Conservation (phyloP, 305 asterid genomes). For the Rubia tinctorum region DNA sequence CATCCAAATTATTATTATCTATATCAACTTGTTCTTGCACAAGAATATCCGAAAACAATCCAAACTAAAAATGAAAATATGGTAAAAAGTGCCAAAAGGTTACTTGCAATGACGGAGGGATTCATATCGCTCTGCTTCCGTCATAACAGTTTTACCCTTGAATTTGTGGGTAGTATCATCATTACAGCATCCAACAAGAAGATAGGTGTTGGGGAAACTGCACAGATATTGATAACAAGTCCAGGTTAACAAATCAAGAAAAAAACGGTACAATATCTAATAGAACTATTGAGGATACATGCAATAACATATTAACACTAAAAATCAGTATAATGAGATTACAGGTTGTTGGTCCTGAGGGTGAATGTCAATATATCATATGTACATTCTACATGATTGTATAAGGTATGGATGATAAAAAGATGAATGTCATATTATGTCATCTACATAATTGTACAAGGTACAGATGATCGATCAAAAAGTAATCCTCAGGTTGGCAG, state of each 20-base stretch:
- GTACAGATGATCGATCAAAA: neutral
- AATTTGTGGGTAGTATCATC: constrained; percentile 83
- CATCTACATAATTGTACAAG: neutral
- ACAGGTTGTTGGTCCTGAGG: neutral
- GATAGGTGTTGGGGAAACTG: constrained; percentile 81
- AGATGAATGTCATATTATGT: neutral
- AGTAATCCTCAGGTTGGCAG: neutral
- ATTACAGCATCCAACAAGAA: constrained; percentile 93
- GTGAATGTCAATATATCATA: neutral
- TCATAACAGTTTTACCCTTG: constrained; percentile 98
- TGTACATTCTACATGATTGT: neutral
- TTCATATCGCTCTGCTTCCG: constrained; percentile 78
- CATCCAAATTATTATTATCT: neutral
- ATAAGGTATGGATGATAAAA: neutral
- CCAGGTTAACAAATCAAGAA: neutral
- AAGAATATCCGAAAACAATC: neutral
- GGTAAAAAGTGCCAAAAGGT: neutral
- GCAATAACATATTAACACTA: neutral
- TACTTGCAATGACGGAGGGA: constrained; percentile 89
- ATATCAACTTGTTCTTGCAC: neutral
- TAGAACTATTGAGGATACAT: neutral
- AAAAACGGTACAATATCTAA: neutral
- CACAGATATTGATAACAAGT: neutral
- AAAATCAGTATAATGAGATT: neutral
- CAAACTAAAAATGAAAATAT: neutral